phyloP scores from a whole-genome alignment of 495 filamentous ascomycete species.

The Endocarpon pusillum region DNA sequence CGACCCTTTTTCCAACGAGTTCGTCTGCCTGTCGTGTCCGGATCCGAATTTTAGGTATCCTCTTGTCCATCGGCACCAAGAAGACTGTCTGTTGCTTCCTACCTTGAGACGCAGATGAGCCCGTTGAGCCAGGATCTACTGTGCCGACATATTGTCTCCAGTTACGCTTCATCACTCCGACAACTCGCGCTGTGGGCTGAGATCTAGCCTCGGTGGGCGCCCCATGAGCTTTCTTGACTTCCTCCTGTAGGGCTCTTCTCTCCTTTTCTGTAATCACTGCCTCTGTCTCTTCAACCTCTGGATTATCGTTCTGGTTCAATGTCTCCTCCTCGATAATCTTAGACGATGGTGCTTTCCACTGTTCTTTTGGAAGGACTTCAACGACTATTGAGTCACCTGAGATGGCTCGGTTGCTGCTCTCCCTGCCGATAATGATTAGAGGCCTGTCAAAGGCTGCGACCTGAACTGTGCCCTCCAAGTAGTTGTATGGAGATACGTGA shows the following conservation, averaged over 20 bases:
- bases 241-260: slow-evolving; percentile 68
- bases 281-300: slow-evolving; percentile 60
- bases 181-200: slow-evolving; percentile 83
- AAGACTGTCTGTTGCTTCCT: slow-evolving; percentile 84
- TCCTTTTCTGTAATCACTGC: slow-evolving; percentile 66
- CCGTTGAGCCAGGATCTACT: slow-evolving; percentile 71
- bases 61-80: slow-evolving; percentile 91
- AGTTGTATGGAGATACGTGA: slow-evolving; percentile 95
- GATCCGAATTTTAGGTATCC: slow-evolving; percentile 86
- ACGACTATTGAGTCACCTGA: slow-evolving; percentile 85
- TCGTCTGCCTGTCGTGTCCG: slow-evolving; percentile 79
- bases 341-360: slow-evolving; percentile 90
- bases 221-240: slow-evolving; percentile 75
- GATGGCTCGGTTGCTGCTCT: slow-evolving; percentile 89
- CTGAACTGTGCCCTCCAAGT: slow-evolving; percentile 79
- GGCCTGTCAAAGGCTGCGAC: slow-evolving; percentile 80
- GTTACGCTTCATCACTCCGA: slow-evolving; percentile 83
- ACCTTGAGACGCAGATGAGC: slow-evolving; percentile 48
- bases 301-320: slow-evolving; percentile 82
- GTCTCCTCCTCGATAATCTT: slow-evolving; percentile 93
- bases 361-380: slow-evolving; percentile 77
- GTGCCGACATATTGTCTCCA: slow-evolving; percentile 97
- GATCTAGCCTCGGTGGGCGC: slow-evolving; percentile 57
- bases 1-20: slow-evolving; percentile 73
- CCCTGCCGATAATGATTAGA: slow-evolving; percentile 75